Evolutionary conservation across 2,329 filamentous ascomycete species (phyloP).

Genomic region (Talaromyces islandicus): DNA sequence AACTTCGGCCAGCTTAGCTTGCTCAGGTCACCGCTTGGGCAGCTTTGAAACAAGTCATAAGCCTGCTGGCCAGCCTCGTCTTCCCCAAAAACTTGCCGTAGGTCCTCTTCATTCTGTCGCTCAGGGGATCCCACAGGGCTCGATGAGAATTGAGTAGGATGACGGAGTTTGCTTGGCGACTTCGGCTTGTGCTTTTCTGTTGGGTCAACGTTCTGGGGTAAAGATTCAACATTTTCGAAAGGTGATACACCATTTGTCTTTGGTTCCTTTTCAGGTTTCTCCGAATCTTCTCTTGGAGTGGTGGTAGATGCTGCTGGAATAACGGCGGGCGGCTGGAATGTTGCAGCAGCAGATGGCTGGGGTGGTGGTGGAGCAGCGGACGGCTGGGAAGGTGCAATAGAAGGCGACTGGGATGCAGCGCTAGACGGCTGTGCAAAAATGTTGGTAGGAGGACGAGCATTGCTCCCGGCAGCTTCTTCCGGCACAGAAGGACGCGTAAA

Average conservation of each 20-base stretch:
- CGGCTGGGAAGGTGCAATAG: neutral
- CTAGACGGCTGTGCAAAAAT: neutral
- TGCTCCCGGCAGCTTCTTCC: neutral
- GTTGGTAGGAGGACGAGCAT: neutral
- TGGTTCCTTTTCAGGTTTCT: neutral
- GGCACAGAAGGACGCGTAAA: neutral
- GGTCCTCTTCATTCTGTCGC: neutral
- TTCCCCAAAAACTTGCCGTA: constrained; percentile 9
- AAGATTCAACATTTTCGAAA: neutral
- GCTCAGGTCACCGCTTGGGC: constrained; percentile 12
- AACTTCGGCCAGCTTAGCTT: constrained; percentile 10
- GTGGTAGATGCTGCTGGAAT: neutral
- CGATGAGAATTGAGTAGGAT: constrained; percentile 19
- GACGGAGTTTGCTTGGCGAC: constrained; percentile 36
- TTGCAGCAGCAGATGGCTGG: neutral
- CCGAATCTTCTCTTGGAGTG: neutral
- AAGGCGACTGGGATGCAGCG: neutral
- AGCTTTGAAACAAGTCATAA: constrained; percentile 9
- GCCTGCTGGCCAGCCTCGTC: constrained; percentile 10
- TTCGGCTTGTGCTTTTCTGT: constrained; percentile 30
- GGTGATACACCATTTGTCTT: neutral
- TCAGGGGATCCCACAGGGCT: neutral
- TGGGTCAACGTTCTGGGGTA: neutral
- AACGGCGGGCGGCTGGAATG: neutral
- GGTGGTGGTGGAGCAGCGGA: neutral